Evolutionary conservation across 2,329 filamentous ascomycete genomes (phyloP).

Genomic region (Cucurbitaria berberidis): DNA sequence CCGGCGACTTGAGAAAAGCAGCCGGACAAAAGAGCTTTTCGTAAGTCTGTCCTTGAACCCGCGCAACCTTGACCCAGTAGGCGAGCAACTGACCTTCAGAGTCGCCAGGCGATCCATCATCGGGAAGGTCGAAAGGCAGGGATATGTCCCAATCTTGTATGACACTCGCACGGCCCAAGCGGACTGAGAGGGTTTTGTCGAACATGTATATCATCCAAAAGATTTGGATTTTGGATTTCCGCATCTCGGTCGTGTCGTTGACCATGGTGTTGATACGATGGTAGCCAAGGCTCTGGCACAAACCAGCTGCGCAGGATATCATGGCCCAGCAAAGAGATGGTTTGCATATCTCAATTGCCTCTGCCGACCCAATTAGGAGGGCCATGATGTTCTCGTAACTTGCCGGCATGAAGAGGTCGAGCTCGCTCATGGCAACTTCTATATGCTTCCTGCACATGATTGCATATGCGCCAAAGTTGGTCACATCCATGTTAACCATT

Average conservation of each 20-base stretch:
- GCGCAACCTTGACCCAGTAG: conserved; percentile 45
- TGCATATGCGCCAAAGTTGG: conserved; percentile 8
- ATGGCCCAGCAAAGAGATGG: conserved; percentile 45
- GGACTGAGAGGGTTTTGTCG: conserved; percentile 48
- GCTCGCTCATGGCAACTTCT: conserved; percentile 46
- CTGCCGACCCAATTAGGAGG: conserved; percentile 39
- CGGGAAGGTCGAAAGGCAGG: conserved; percentile 24
- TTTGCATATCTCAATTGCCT: conserved; percentile 44
- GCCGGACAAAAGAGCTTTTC: conserved; percentile 48
- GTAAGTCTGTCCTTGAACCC: conserved; percentile 45
- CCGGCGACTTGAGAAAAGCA: conserved; percentile 33
- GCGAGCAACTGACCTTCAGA: conserved; percentile 29
- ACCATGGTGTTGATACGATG: conserved; percentile 45
- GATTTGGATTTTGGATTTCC: conserved; percentile 36
- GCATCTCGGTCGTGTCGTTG: conserved; percentile 38
- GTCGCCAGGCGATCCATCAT: conserved; percentile 4
- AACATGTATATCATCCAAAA: conserved; percentile 50
- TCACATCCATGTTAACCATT: conserved; percentile 18
- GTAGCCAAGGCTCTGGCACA: conserved; percentile 44
- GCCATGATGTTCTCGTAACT: conserved; percentile 47
- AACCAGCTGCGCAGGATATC: conserved; percentile 38
- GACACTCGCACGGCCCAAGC: conserved; percentile 44
- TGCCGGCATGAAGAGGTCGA: conserved; percentile 42
- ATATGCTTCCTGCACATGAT: conserved; percentile 50
- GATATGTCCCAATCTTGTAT: conserved; percentile 51